These are phyloP conservation scores for Didymella arachidicola DNA, from an alignment of 2,329 filamentous ascomycete genomes.

Conservation along the genomic window DNA sequence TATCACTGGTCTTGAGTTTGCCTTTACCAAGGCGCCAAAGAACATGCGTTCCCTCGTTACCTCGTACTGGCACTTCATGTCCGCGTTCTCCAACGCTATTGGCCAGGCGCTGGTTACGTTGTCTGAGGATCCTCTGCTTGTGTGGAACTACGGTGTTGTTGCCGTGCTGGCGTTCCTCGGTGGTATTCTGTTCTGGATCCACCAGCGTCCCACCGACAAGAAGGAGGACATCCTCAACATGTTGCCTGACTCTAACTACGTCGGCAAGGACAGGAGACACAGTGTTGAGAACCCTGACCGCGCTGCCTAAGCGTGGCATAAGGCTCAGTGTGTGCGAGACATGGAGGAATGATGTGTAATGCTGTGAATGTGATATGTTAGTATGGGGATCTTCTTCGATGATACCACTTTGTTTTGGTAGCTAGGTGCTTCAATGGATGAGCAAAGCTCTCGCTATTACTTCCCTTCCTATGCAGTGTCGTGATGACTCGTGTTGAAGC, in stretches of 20 bases:
- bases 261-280: slow-evolving; percentile 42
- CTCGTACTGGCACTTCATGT: slow-evolving; percentile 74
- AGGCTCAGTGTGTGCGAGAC: background rate
- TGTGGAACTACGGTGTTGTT: slow-evolving; percentile 75
- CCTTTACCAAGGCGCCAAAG: slow-evolving; percentile 77
- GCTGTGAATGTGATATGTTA: slow-evolving; percentile 6
- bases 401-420: slow-evolving; percentile 22
- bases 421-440: slow-evolving; percentile 9
- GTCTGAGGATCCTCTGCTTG: slow-evolving; percentile 68
- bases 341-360: slow-evolving; percentile 7
- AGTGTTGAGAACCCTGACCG: slow-evolving; percentile 31
- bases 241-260: slow-evolving; percentile 53
- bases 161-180: slow-evolving; percentile 69
- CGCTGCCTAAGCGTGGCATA: slow-evolving; percentile 16
- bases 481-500: background rate
- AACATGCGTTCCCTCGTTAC: slow-evolving; percentile 83
- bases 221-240: slow-evolving; percentile 75
- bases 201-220: slow-evolving; percentile 69
- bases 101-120: slow-evolving; percentile 73
- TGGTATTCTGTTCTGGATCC: slow-evolving; percentile 72
- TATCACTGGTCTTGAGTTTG: slow-evolving; percentile 74
- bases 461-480: background rate
- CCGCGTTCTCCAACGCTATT: slow-evolving; percentile 72
- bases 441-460: slow-evolving; percentile 2
- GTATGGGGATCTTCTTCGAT: slow-evolving; percentile 6